Evolutionary conservation across 2,329 filamentous ascomycete species (phyloP), one percentile per base, ranked within the genome.

Genomic region (Colletotrichum abscissum): DNA sequence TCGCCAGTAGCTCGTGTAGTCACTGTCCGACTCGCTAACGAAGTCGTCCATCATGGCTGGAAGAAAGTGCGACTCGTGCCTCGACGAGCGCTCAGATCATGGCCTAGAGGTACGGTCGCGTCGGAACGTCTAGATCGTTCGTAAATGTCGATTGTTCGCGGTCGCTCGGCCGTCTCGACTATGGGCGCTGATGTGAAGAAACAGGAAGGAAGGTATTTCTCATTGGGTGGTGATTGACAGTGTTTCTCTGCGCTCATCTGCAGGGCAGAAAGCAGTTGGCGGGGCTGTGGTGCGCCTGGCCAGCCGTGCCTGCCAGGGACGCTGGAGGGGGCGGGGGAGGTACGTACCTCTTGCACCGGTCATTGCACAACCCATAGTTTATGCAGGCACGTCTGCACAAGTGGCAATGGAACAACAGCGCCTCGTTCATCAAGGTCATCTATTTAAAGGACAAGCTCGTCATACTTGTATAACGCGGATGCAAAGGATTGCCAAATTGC

Each of bases 1-100:
- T 83, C 96, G 90, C 97, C 97, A 99, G 84, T 98, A 99, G 85
- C 95, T 98, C 62, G 97, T 98, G 83, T 98, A 99, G 86, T 99
- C 97, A 84, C 95, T 98, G 82, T 99, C 97, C 14, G 95, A 97
- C 84, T 99, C 97, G 81, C 95, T 98, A 77, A 95, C 95, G 84
- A 97, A 98, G 85, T 98, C 96, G 82, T 98, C 97, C 97, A 98
- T 98, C 79, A 82, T 86, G 75, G 67, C 75, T 33, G 42, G 63
- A 67, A 67, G 26, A 57, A 60, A 28, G 62, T 74, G 73, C 71
- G 72, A 63, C 60, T 74, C 67, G 71, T 67, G 22, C 49, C 30
- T 33, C 72, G 68, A 42, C 52, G 24, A 67, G 38, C 28, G 42
- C 46, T 74, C 52, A 74, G 56, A 57, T 64, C 68, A 72, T 67